Evolutionary conservation across 2,329 filamentous ascomycete genomes (phyloP).

Genomic region (Penicillium sp.): DNA sequence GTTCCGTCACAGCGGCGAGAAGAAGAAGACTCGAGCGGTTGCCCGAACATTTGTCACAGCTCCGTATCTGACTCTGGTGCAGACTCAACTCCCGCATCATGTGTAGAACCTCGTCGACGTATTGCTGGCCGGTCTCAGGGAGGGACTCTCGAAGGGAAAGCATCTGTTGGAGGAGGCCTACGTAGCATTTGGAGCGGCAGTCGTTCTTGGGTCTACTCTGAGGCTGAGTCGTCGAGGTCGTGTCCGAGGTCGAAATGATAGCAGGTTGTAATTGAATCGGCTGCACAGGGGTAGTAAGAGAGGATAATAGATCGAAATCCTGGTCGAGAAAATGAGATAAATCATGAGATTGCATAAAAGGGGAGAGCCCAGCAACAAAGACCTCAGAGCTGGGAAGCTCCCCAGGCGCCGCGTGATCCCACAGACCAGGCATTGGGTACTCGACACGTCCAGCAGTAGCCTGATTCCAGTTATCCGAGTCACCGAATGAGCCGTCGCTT

Average conservation of each 20-base stretch:
- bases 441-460: too few species aligned
- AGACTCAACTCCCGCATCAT: slow-evolving; percentile 6
- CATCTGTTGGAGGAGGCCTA: slow-evolving; percentile 8
- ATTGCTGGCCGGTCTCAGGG: slow-evolving; percentile 6
- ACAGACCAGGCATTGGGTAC: too few species aligned
- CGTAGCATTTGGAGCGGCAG: slow-evolving; percentile 15
- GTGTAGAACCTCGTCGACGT: slow-evolving; percentile 12
- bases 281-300: too few species aligned
- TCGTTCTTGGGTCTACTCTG: neutral
- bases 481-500: too few species aligned
- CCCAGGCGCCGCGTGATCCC: too few species aligned
- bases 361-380: too few species aligned
- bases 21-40: slow-evolving; percentile 16
- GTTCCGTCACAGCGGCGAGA: slow-evolving; percentile 13
- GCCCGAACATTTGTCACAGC: slow-evolving; percentile 7
- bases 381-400: too few species aligned
- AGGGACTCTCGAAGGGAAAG: slow-evolving; percentile 15
- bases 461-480: too few species aligned
- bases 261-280: neutral
- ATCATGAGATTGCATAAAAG: too few species aligned
- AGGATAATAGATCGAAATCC: too few species aligned
- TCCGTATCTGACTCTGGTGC: slow-evolving; percentile 6
- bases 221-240: neutral
- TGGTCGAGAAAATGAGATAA: too few species aligned
- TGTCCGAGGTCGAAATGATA: neutral